Conservation (phyloP, 257 asterid genomes). For the Henckelia pumila region DNA sequence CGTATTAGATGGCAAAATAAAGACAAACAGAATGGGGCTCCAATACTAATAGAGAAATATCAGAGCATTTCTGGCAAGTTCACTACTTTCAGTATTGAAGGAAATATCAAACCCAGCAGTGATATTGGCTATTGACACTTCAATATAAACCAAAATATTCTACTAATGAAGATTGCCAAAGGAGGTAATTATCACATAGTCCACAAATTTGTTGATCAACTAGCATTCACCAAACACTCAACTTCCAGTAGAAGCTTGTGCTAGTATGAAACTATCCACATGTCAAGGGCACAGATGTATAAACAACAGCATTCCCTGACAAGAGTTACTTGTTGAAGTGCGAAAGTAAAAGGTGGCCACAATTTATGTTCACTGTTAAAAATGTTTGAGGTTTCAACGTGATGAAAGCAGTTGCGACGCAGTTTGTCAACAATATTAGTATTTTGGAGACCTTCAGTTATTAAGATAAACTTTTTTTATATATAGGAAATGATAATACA, state of each 20-base stretch:
- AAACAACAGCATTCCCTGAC: constrained; percentile 9
- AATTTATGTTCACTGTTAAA: constrained; percentile 1
- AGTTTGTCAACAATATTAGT: constrained; percentile 1
- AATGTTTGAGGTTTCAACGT: constrained; percentile 8
- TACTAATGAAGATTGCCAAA: constrained; percentile 10
- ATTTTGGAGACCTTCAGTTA: constrained; percentile 5
- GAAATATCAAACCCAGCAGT: constrained; percentile 10
- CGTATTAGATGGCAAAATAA: constrained; percentile 11
- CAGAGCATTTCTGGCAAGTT: constrained; percentile 2
- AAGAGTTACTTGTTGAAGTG: constrained; percentile 19
- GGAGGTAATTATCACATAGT: constrained; percentile 6
- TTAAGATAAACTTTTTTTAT: constrained; percentile 8
- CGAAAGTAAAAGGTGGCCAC: constrained; percentile 5
- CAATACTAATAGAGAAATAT: no score
- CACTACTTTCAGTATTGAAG: constrained; percentile 12
- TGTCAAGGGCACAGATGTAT: neutral
- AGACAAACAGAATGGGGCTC: no score
- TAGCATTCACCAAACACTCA: constrained; percentile 26
- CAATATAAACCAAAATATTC: constrained; percentile 11
- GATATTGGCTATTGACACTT: constrained; percentile 14
- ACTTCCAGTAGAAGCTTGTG: constrained; percentile 9
- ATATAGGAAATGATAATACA: no score
- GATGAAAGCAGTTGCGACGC: neutral
- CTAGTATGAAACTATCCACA: constrained; percentile 14
- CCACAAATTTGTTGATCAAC: constrained; percentile 18